These are phyloP conservation scores for Tulasnella sp. DNA, from an alignment of 768 basidiomycete genomes.

Conservation along the genomic window DNA sequence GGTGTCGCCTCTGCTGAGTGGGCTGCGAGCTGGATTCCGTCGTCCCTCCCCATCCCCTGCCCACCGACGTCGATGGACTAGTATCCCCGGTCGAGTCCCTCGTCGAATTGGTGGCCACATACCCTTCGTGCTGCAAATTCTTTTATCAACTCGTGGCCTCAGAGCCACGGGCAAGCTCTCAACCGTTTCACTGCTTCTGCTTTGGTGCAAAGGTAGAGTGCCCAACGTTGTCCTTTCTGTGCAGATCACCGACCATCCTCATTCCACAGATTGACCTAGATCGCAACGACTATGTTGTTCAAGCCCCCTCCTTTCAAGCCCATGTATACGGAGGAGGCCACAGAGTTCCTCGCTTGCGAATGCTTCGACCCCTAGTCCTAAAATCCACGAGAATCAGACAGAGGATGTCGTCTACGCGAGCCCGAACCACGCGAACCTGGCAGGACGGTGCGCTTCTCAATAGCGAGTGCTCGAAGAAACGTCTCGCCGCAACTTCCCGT, in stretches of 20 bases:
- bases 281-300: conserved; percentile 89
- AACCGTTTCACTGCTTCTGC: conserved; percentile 62
- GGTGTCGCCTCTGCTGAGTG: too few species aligned
- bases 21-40: too few species aligned
- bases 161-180: conserved; percentile 90
- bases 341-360: conserved; percentile 93
- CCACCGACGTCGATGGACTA: too few species aligned
- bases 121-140: too few species aligned
- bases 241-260: background rate
- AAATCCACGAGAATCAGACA: conserved; percentile 44
- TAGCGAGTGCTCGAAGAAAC: conserved; percentile 46
- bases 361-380: conserved; percentile 64
- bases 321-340: too few species aligned
- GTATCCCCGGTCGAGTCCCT: too few species aligned
- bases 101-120: too few species aligned
- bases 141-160: conserved; percentile 91
- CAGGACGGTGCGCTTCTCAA: conserved; percentile 59
- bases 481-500: conserved; percentile 45
- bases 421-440: too few species aligned
- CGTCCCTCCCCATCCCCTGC: too few species aligned
- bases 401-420: conserved; percentile 77
- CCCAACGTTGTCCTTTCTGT: background rate
- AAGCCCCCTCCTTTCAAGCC: too few species aligned
- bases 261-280: conserved; percentile 75
- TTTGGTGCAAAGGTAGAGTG: conserved; percentile 59